A percentile compares a stretch with the other conserved stretches of the same genome.
Conservation (phyloP, 805 yeast genomes). For the Candida tallmaniae region DNA sequence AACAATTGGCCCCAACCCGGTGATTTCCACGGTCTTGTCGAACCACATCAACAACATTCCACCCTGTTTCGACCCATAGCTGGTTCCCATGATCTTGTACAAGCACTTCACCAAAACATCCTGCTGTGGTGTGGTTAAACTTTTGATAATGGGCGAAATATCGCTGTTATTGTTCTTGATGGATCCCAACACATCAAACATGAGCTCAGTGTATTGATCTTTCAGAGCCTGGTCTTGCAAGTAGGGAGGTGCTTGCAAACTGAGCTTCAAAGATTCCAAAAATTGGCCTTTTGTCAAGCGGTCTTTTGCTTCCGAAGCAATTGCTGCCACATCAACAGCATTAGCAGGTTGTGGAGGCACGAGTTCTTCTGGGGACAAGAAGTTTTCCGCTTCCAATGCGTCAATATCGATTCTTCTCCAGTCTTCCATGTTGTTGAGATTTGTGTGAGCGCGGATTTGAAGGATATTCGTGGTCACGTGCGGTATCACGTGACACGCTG, state of each 20-base stretch:
- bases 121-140: slow-evolving; percentile 59
- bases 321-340: slow-evolving; percentile 48
- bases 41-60: slow-evolving; percentile 87
- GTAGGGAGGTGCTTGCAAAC: slow-evolving; percentile 76
- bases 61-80: slow-evolving; percentile 79
- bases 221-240: slow-evolving; percentile 63
- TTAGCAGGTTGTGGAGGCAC: slow-evolving; percentile 47
- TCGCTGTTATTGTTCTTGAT: slow-evolving; percentile 61
- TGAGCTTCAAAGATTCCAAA: slow-evolving; percentile 57
- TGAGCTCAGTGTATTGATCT: slow-evolving; percentile 38
- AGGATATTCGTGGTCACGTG: no score
- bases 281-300: slow-evolving; percentile 69
- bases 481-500: no score
- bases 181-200: slow-evolving; percentile 62
- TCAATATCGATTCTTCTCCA: slow-evolving; percentile 97
- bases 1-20: slow-evolving; percentile 87
- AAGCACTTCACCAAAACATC: slow-evolving; percentile 78
- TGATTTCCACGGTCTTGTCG: slow-evolving; percentile 77
- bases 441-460: no score
- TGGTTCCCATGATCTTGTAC: slow-evolving; percentile 77
- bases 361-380: slow-evolving; percentile 60
- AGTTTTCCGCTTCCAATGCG: slow-evolving; percentile 79
- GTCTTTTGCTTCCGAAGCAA: slow-evolving; percentile 55
- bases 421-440: slow-evolving; percentile 51
- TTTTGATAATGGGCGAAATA: slow-evolving; percentile 54